Evolutionary conservation across 2,329 filamentous ascomycete genomes (phyloP), one percentile per base, ranked within the genome.

Genomic region (Ceratocystis colombiana): DNA sequence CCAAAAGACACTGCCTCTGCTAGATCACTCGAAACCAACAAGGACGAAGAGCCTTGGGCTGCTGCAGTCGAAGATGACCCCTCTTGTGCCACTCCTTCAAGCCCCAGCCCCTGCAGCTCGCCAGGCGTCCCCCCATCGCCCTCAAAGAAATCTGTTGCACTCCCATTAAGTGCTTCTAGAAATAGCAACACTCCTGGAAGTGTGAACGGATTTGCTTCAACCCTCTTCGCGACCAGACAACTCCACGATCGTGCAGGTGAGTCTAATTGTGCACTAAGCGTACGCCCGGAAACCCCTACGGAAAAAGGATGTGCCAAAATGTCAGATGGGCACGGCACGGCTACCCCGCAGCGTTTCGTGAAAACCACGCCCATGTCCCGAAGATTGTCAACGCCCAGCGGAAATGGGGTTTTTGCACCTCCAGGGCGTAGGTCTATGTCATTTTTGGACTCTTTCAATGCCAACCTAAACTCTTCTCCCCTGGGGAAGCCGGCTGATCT

Each of bases 111-210:
- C 30, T 59, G 15, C 20, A 59, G 28, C 55, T 30, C 55, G 20
- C 46, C 25, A 3, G 62, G 57, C 33, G 41, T 57, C 5, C 66
- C 66, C n/a, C 62, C 28, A 8, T 67, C 66, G 20, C 66, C 66
- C 57, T 70, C 70, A 44, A 70, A 70, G 25, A 69, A 71, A 65
- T 61, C 66, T 46, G 68, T 63, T 44, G 65, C 70, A 33, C 64
- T 63, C 53, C 55, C 44, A 48, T 64, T 63, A 25, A 48, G 22
- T 30, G 46, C 37, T 45, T 17, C 33, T 22, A 63, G 61, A 46
- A 50, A 65, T 64, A 28, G 33, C 46, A 25, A 20, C 15, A 63
- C 41, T 22, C 53, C 66, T 28, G 33, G 28, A 7, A 30, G 5
- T 22, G 55, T n/a, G n/a, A 66, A 66, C 8, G 61, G 59, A 41